A percentile compares a stretch with the other conserved stretches of the same genome.
phyloP scores from a whole-genome alignment of 2,329 filamentous ascomycete species.

The Botrytis sinoallii region DNA sequence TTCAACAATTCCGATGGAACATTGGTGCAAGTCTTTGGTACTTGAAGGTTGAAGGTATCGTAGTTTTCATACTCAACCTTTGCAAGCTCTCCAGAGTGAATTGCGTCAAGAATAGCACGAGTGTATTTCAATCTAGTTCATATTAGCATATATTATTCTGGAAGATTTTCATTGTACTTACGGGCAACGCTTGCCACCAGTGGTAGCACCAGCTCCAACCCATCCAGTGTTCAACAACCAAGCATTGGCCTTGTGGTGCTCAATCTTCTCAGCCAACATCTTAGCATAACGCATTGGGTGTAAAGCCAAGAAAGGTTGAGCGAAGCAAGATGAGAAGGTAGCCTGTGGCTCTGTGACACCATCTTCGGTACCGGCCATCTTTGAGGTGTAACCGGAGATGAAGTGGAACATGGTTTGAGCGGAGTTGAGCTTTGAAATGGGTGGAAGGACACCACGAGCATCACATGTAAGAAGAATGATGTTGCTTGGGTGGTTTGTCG shows the following conservation, averaged over 20 bases:
- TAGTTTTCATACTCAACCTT: slow-evolving; percentile 93
- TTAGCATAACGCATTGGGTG: slow-evolving; percentile 99
- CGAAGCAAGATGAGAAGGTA: slow-evolving; percentile 99
- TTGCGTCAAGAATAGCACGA: slow-evolving; percentile 94
- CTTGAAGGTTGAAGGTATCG: slow-evolving; percentile 91
- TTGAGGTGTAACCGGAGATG: slow-evolving; percentile 99
- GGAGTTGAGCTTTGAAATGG: slow-evolving; percentile 93
- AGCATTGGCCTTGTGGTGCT: slow-evolving; percentile 89
- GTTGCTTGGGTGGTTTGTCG: slow-evolving; percentile 84
- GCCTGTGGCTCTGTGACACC: slow-evolving; percentile 96
- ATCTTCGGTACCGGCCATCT: slow-evolving; percentile 99
- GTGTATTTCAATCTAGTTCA: slow-evolving; percentile 77
- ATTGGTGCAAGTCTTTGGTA: slow-evolving; percentile 86
- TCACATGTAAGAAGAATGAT: slow-evolving; percentile 98
- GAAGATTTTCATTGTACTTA: slow-evolving; percentile 27
- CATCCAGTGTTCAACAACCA: slow-evolving; percentile 99
- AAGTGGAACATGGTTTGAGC: slow-evolving; percentile 99
- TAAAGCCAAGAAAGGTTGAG: slow-evolving; percentile 96
- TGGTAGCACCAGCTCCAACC: slow-evolving; percentile 87
- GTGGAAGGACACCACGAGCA: slow-evolving; percentile 92
- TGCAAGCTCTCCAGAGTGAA: slow-evolving; percentile 94
- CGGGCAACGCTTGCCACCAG: slow-evolving; percentile 93
- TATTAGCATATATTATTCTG: slow-evolving; percentile 21
- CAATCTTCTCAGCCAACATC: slow-evolving; percentile 98
- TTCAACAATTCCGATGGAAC: slow-evolving; percentile 93